Evolutionary conservation across 2,329 filamentous ascomycete species (phyloP), one percentile per base, ranked within the genome.

Genomic region (Epichloe bromicola): DNA sequence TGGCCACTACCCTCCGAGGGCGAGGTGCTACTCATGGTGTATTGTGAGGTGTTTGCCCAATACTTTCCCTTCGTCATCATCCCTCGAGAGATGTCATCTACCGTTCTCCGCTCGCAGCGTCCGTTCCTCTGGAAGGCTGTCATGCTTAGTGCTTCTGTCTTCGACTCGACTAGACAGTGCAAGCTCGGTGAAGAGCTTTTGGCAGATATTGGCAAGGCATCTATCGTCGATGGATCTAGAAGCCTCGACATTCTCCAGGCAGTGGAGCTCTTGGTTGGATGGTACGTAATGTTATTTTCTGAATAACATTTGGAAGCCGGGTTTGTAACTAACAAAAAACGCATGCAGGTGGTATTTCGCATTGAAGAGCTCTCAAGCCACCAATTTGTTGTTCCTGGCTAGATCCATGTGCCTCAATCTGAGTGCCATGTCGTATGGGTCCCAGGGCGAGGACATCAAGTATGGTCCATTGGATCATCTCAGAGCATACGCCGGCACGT

Each of bases 41-140:
- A 68, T 52, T 61, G 60, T 20, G 56, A 60, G 3, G 50, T 62
- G 19, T 60, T 70, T 50, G 61, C 61, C 34, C 60, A 60, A 0
- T 56, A 74, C 8, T 70, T 72, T 48, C 74, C 74, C 8, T 76
- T 76, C 53, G 69, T 73, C 8, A 55, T 70, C 14, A 60, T 74
- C 4, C 67, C 73, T 1, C 54, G 57, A 23, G 54, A 63, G 43
- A 56, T 72, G 56, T 60, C 59, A 3, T 63, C 71, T 1, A 57
- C 59, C 2, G 60, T 69, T 54, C 60, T 76, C 43, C 64, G 63
- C 26, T 57, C 59, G 26, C 53, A 65, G 53, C 61, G 67, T 5
- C 73, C 74, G 20, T 71, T 72, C 40, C 55, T 76, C 40, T 78
- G 73, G 72, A 75, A 74, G 57, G 70, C 67, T 4, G 59, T 72